phyloP scores from a whole-genome alignment of 768 basidiomycete species.

The Gymnopilus junonius region DNA sequence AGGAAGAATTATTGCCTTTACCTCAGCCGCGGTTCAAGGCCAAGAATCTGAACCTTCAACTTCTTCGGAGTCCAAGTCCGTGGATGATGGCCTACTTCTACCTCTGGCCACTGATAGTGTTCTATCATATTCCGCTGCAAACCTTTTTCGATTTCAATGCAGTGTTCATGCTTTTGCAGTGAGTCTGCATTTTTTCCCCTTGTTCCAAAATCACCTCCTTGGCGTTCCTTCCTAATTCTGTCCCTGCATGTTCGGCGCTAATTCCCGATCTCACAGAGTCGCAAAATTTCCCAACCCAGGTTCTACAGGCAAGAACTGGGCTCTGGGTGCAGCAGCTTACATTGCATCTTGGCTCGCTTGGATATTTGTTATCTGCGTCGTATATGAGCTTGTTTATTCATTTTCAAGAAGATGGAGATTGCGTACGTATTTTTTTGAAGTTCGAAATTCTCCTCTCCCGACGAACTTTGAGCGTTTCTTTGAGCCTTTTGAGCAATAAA shows the following conservation, averaged over 20 bases:
- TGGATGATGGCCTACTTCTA: constrained; percentile 65
- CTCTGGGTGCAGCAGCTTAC: constrained; percentile 82
- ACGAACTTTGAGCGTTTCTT: neutral
- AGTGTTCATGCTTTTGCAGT: constrained; percentile 84
- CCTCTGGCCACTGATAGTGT: constrained; percentile 69
- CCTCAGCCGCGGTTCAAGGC: constrained; percentile 71
- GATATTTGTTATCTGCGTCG: constrained; percentile 70
- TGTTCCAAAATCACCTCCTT: neutral
- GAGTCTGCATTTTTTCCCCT: constrained; percentile 37
- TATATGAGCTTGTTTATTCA: constrained; percentile 80
- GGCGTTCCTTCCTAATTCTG: neutral
- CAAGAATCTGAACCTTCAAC: constrained; percentile 66
- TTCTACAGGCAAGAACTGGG: constrained; percentile 79
- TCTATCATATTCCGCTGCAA: constrained; percentile 76
- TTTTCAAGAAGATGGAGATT: constrained; percentile 78
- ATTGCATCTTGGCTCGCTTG: constrained; percentile 80
- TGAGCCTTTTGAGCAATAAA: neutral
- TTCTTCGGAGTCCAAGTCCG: constrained; percentile 64
- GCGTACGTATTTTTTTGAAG: constrained; percentile 55
- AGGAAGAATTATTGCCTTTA: constrained; percentile 27
- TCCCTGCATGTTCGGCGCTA: constrained; percentile 4
- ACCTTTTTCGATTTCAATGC: constrained; percentile 91
- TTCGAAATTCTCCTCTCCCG: neutral
- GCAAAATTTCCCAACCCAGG: constrained; percentile 75
- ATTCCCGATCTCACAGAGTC: constrained; percentile 48